phyloP scores from a whole-genome alignment of 2,329 filamentous ascomycete species.

The Penicillium psychrosexuale region DNA sequence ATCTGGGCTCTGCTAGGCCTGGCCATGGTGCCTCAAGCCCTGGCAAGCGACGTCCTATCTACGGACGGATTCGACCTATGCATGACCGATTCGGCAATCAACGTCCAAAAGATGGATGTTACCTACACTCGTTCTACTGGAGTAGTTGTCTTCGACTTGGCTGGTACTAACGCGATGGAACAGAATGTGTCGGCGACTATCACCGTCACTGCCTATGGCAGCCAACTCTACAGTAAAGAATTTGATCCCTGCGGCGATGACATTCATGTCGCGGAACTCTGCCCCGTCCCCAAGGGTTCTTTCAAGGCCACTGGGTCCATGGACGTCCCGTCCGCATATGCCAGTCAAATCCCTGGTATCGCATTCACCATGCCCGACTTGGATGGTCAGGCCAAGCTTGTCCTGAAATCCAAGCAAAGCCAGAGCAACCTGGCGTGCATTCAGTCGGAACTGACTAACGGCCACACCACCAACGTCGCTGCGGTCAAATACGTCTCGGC shows the following conservation, averaged over 20 bases:
- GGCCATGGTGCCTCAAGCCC: slow-evolving; percentile 41
- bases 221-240: slow-evolving; percentile 69
- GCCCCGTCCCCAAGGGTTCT: slow-evolving; percentile 73
- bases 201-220: slow-evolving; percentile 79
- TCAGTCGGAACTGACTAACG: slow-evolving; percentile 76
- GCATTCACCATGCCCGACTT: slow-evolving; percentile 91
- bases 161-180: slow-evolving; percentile 67
- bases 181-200: slow-evolving; percentile 80
- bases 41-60: slow-evolving; percentile 69
- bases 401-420: slow-evolving; percentile 63
- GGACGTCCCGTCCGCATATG: slow-evolving; percentile 67
- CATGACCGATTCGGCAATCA: slow-evolving; percentile 55
- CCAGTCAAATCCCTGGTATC: slow-evolving; percentile 75
- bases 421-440: slow-evolving; percentile 74
- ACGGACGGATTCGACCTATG: slow-evolving; percentile 81
- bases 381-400: slow-evolving; percentile 75
- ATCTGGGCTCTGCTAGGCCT: slow-evolving; percentile 28
- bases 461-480: slow-evolving; percentile 72
- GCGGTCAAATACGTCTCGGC: slow-evolving; percentile 81
- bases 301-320: slow-evolving; percentile 74
- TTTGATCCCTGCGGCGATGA: slow-evolving; percentile 77
- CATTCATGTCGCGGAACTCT: slow-evolving; percentile 70
- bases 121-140: slow-evolving; percentile 73
- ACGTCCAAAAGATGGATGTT: slow-evolving; percentile 71
- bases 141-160: slow-evolving; percentile 75